phyloP scores from a whole-genome alignment of 257 asterid species.

The Jasminum sambac region DNA sequence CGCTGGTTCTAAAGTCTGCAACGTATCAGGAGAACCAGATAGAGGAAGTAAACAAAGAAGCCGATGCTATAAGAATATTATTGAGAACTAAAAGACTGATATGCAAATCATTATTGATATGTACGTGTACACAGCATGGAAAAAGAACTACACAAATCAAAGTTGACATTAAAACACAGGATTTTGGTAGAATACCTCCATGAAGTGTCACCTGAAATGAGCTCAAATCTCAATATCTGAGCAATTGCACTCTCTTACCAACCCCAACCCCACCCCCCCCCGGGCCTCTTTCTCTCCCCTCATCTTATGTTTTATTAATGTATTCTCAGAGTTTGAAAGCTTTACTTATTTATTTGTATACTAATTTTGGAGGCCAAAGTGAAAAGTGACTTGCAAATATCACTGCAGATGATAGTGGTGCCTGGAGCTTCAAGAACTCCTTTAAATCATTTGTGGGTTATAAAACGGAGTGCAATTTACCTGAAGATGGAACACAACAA shows the following conservation, averaged over 20 bases:
- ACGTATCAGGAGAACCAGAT: conserved; percentile 26
- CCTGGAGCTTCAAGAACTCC: conserved; percentile 9
- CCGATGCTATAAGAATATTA: neutral
- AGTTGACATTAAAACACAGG: neutral
- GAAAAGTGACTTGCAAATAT: neutral
- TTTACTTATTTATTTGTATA: neutral
- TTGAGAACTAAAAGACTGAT: conserved; percentile 1
- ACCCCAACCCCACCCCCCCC: conserved; percentile 10
- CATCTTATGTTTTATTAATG: conserved; percentile 3
- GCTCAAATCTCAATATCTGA: conserved; percentile 7
- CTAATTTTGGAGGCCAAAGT: neutral
- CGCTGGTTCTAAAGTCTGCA: conserved; percentile 88
- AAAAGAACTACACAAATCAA: neutral
- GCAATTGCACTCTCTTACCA: neutral
- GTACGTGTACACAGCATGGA: neutral
- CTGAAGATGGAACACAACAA: conserved; percentile 92
- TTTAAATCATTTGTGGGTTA: neutral
- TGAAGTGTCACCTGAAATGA: conserved; percentile 16
- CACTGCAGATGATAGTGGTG: conserved; percentile 15
- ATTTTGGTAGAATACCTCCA: neutral
- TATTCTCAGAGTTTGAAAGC: neutral
- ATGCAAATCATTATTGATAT: neutral
- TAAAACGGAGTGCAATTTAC: conserved; percentile 40
- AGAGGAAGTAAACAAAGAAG: conserved; percentile 6
- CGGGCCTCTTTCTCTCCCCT: conserved; percentile 1